These are phyloP conservation scores for Nemania sp. DNA, from an alignment of 2,329 filamentous ascomycete genomes.

Conservation along the genomic window DNA sequence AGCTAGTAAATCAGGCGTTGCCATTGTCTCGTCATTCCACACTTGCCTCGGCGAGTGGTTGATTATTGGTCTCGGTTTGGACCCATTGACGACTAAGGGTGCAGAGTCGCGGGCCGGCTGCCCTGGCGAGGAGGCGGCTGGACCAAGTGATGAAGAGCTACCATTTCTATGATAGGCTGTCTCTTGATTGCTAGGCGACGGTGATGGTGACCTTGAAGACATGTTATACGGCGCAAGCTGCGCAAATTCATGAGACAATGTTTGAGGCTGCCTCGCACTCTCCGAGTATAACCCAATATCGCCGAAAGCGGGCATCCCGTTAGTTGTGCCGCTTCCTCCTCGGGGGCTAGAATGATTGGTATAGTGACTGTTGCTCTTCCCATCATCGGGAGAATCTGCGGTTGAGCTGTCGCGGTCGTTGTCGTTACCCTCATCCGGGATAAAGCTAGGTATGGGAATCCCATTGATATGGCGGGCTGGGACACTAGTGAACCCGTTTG, in stretches of 20 bases:
- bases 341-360: conserved; percentile 37
- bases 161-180: conserved; percentile 42
- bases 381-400: conserved; percentile 53
- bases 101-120: conserved; percentile 40
- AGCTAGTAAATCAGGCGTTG: conserved; percentile 34
- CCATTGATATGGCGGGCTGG: conserved; percentile 51
- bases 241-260: conserved; percentile 58
- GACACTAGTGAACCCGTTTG: conserved; percentile 43
- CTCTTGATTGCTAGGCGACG: conserved; percentile 53
- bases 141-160: conserved; percentile 46
- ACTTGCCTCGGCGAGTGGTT: conserved; percentile 35
- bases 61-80: conserved; percentile 39
- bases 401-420: conserved; percentile 49
- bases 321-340: conserved; percentile 38
- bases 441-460: conserved; percentile 57
- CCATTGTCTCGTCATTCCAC: conserved; percentile 33
- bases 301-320: conserved; percentile 50
- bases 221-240: conserved; percentile 59
- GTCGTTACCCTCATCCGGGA: conserved; percentile 54
- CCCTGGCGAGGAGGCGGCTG: conserved; percentile 45
- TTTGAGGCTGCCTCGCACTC: conserved; percentile 47
- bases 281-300: conserved; percentile 47
- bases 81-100: conserved; percentile 49
- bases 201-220: conserved; percentile 60
- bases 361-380: conserved; percentile 47